Percentiles rank a stretch among this genome's conserved stretches.
phyloP scores from a whole-genome alignment of 2,329 filamentous ascomycete genomes.

The Phyllosticta citrichinensis region DNA sequence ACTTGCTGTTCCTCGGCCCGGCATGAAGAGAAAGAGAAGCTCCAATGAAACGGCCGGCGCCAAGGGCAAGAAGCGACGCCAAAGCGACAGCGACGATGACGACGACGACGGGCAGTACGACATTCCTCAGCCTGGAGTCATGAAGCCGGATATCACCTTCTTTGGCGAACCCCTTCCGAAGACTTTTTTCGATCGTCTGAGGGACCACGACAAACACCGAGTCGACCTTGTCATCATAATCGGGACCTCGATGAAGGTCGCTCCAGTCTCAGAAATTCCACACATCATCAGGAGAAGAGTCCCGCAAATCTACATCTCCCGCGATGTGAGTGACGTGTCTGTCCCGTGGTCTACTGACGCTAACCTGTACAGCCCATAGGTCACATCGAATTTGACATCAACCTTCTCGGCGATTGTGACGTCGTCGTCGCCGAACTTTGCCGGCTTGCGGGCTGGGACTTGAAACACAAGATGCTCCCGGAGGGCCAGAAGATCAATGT shows the following conservation, averaged over 20 bases:
- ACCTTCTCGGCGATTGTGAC: conserved; percentile 92
- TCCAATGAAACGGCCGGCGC: conserved; percentile 32
- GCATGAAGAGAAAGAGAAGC: conserved; percentile 44
- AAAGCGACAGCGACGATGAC: conserved; percentile 41
- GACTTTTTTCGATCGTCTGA: conserved; percentile 69
- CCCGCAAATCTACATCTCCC: conserved; percentile 83
- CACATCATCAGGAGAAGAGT: conserved; percentile 68
- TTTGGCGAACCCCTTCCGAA: conserved; percentile 86
- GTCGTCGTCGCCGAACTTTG: conserved; percentile 81
- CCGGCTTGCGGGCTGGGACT: conserved; percentile 66
- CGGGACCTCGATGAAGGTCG: conserved; percentile 90
- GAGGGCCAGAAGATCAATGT: conserved; percentile 52
- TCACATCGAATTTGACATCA: conserved; percentile 93
- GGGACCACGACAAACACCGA: conserved; percentile 67
- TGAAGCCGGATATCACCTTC: conserved; percentile 97
- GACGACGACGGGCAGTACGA: conserved; percentile 53
- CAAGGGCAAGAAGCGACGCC: conserved; percentile 33
- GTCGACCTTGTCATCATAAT: conserved; percentile 92
- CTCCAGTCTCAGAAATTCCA: conserved; percentile 86
- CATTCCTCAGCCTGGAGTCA: conserved; percentile 63
- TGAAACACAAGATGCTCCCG: conserved; percentile 78
- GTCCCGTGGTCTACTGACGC: conserved; percentile 9
- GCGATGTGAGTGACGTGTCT: conserved; percentile 44
- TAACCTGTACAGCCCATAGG: conserved; percentile 50
- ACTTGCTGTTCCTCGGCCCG: conserved; percentile 37